Evolutionary conservation across 176 grass and related monocot genomes (phyloP), one percentile per base, ranked within the genome.

Genomic region (Puya raimondii): DNA sequence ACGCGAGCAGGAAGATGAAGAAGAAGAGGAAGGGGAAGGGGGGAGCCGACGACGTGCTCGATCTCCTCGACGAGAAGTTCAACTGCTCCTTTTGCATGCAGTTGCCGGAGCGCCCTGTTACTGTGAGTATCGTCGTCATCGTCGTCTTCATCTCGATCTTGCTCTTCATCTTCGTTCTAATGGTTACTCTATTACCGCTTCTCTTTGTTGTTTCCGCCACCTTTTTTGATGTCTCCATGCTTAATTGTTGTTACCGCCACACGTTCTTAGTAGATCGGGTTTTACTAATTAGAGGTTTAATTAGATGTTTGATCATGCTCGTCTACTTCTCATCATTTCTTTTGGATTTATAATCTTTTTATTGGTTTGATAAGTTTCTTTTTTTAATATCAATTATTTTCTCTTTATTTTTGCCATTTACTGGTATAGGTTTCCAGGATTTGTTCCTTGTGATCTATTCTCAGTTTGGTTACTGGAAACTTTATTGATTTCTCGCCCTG

Each of bases 81-180:
- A 92, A 72, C 66, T 92, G 94, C 73, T 67, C 85, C 42, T 92
- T 97, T 73, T 97, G 94, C 72, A 86, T 97, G 80, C 85, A 97
- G 56, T 78, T 92, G n/a, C 94, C 89, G 0, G 89, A 97, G 0
- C 86, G 94, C 5, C 94, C 94, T 47, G 94, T 97, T 65, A 92
- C 93, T 4, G 89, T 97, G 61, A 88, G 84, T 8, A 42, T 42
- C 33, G 33, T 42, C 33, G 33, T 42, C 33, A 7, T 42, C 6
- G 27, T 51, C 6, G 27, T 51, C 59, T 56, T 6, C 29, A 33
- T 33, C 33, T 42, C 48, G 51, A 4, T 21, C 20, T 56, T 48
- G 23, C 27, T 5, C 21, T 69, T 42, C 29, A 12, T 49, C 50
- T 48, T 1, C 12, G 26, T 18, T 42, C 11, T 6, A 1, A 4